These are phyloP conservation scores for Wallacemonas sp. DNA, from an alignment of 208 protist genomes.

Conservation along the genomic window DNA sequence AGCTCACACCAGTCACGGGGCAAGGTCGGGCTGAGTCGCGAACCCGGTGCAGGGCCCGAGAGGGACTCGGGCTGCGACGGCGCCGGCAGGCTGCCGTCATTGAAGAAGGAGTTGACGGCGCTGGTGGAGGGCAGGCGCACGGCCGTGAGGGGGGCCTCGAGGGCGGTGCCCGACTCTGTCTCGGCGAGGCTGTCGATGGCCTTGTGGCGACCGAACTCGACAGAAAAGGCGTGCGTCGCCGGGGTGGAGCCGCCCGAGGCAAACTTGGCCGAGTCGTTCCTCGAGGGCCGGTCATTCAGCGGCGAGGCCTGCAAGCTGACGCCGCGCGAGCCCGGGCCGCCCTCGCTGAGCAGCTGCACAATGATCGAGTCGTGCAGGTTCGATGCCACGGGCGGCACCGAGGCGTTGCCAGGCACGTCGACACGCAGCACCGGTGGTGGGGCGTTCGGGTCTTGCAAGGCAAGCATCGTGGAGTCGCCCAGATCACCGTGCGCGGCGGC, in stretches of 20 bases:
- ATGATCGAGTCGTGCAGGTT: neutral
- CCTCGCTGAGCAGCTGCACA: neutral
- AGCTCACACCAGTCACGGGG: too few relatives aligned
- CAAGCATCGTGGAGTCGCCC: too few relatives aligned
- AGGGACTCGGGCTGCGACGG: neutral
- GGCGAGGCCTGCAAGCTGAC: neutral
- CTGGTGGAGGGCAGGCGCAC: neutral
- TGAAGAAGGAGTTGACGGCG: constrained; percentile 1
- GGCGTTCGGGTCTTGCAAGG: too few relatives aligned
- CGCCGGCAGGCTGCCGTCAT: neutral
- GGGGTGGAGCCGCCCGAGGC: neutral
- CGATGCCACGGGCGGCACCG: neutral
- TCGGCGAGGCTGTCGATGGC: too few relatives aligned
- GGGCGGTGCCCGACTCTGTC: neutral
- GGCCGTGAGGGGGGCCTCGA: constrained; percentile 6
- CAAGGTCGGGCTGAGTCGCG: too few relatives aligned
- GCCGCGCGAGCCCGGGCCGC: neutral
- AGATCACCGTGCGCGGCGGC: too few relatives aligned
- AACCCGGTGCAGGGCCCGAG: neutral
- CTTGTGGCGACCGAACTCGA: constrained; percentile 3
- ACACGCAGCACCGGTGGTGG: too few relatives aligned
- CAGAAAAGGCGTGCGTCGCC: constrained; percentile 7
- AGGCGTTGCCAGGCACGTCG: too few relatives aligned
- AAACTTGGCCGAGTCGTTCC: neutral
- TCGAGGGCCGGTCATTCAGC: neutral